Percentiles rank a stretch among this genome's conserved stretches.
phyloP scores from a whole-genome alignment of 169 alveolate species.

The Eimeria maxima region DNA sequence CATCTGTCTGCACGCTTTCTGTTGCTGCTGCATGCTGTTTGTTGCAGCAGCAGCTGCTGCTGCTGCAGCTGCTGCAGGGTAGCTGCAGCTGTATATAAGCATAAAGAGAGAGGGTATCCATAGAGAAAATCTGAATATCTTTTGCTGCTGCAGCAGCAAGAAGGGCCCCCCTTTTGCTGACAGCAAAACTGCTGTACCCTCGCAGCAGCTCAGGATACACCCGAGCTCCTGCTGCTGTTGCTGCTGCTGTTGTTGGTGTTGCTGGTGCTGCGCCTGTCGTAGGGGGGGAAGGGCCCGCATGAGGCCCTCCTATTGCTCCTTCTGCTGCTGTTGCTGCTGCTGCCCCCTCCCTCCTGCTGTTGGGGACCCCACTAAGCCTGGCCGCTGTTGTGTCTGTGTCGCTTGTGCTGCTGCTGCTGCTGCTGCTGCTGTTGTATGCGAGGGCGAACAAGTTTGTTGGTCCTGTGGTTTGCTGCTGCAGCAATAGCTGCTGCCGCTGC shows the following conservation, averaged over 20 bases:
- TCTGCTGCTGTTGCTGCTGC: not conserved
- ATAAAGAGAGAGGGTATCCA: not conserved
- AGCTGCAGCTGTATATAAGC: constrained; percentile 23
- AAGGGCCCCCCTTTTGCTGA: not conserved
- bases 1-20: not conserved
- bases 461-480: constrained; percentile 39
- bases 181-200: constrained; percentile 10
- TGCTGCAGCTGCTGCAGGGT: constrained; percentile 47
- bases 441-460: constrained; percentile 5
- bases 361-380: not conserved
- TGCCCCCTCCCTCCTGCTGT: not conserved
- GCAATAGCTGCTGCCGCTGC: no score
- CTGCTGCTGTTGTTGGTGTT: not conserved
- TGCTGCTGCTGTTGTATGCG: constrained; percentile 40
- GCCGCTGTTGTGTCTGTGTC: not conserved
- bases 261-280: constrained; percentile 1
- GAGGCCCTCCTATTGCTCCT: not conserved
- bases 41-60: constrained; percentile 24
- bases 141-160: constrained; percentile 55
- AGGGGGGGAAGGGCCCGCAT: no score
- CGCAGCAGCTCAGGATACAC: constrained; percentile 17
- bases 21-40: constrained; percentile 15
- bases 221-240: constrained; percentile 2
- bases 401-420: constrained; percentile 15
- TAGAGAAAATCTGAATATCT: not conserved